A percentile compares a stretch with the other conserved stretches of the same genome.
Conservation (phyloP, 1,284 basidiomycete genomes). For the Paramarasmius palmivorus region DNA sequence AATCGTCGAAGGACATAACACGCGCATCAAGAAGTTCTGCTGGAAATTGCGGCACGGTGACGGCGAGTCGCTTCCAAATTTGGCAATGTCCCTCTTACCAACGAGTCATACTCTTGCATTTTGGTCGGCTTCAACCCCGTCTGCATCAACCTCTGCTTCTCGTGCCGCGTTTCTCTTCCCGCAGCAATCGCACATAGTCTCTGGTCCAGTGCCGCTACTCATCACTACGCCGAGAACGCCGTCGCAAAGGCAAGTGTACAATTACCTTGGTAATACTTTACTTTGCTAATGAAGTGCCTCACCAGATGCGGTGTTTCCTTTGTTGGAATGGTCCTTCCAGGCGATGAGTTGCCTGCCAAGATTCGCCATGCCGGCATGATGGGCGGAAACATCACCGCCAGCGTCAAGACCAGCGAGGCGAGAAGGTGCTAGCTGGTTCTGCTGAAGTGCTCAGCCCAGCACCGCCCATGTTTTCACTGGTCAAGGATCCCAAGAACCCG, state of each 20-base stretch:
- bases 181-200: slow-evolving; percentile 98
- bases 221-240: slow-evolving; percentile 91
- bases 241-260: slow-evolving; percentile 80
- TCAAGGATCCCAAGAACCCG: slow-evolving; percentile 96
- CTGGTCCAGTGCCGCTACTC: slow-evolving; percentile 94
- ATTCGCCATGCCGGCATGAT: slow-evolving; percentile 92
- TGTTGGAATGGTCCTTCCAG: slow-evolving; percentile 97
- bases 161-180: slow-evolving; percentile 90
- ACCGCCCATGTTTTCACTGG: slow-evolving; percentile 99
- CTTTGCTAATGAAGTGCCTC: slow-evolving; percentile 16
- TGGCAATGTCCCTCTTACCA: slow-evolving; percentile 82
- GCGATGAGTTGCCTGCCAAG: slow-evolving; percentile 85
- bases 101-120: slow-evolving; percentile 93
- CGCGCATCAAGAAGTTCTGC: slow-evolving; percentile 94
- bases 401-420: slow-evolving; percentile 84
- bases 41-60: slow-evolving; percentile 97
- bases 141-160: slow-evolving; percentile 98
- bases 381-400: slow-evolving; percentile 90
- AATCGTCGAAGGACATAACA: slow-evolving; percentile 81
- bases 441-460: slow-evolving; percentile 90
- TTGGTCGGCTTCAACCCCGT: slow-evolving; percentile 99
- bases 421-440: slow-evolving; percentile 90
- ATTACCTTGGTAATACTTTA: slow-evolving; percentile 3
- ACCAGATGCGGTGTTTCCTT: slow-evolving; percentile 87
- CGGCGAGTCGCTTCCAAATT: slow-evolving; percentile 69